These are phyloP conservation scores for Xylaria sp. DNA, from an alignment of 2,329 filamentous ascomycete genomes.

Conservation along the genomic window DNA sequence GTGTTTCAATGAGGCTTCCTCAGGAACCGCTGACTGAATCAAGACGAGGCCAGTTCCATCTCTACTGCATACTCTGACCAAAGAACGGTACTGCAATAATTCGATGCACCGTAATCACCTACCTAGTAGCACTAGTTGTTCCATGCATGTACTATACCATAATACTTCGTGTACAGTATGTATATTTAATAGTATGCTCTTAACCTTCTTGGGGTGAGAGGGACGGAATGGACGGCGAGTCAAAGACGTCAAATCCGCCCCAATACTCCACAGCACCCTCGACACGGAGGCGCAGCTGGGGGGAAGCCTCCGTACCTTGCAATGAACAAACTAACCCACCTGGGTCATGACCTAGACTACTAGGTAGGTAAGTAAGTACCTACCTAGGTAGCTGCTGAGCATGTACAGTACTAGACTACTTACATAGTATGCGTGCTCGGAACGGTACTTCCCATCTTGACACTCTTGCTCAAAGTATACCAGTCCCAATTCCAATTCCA, in stretches of 20 bases:
- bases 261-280: background rate
- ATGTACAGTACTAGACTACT: too few relatives aligned
- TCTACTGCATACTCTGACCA: background rate
- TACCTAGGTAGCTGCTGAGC: background rate
- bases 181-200: too few relatives aligned
- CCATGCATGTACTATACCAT: too few relatives aligned
- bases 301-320: background rate
- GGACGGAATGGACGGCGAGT: slow-evolving; percentile 1
- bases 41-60: background rate
- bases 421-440: slow-evolving; percentile 20
- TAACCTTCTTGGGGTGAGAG: background rate
- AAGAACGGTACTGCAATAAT: background rate
- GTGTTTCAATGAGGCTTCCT: background rate
- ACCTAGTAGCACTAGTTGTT: too few relatives aligned
- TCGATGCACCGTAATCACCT: too few relatives aligned
- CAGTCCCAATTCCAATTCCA: slow-evolving; percentile 25
- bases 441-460: slow-evolving; percentile 25
- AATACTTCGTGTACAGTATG: background rate
- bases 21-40: background rate
- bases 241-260: background rate
- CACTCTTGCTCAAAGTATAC: slow-evolving; percentile 30
- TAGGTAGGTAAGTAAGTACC: background rate
- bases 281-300: background rate
- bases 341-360: too few relatives aligned
- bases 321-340: background rate